These are phyloP conservation scores for Gracilaria domingensis DNA, from an alignment of 23 red algal species.

Conservation along the genomic window DNA sequence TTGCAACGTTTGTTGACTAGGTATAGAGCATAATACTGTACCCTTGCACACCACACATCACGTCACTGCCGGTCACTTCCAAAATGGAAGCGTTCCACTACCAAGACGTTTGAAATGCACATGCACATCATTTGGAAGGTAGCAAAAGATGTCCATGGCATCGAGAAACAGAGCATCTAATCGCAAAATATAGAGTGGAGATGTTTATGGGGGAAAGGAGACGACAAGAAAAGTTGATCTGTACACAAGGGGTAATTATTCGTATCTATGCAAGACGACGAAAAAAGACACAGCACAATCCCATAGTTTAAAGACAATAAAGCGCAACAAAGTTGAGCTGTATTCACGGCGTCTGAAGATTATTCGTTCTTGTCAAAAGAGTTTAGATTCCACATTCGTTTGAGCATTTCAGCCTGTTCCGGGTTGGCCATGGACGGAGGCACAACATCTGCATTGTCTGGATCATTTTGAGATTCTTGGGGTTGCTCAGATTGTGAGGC, in stretches of 20 bases:
- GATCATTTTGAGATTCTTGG: not conserved
- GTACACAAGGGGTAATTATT: slow-evolving; percentile 24
- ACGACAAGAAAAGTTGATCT: not conserved
- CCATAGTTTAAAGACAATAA: not conserved
- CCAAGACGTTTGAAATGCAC: not conserved
- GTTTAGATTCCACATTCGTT: slow-evolving; percentile 71
- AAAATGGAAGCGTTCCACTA: not conserved
- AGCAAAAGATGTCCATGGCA: not conserved
- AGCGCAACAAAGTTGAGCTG: not conserved
- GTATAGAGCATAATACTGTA: too few species aligned
- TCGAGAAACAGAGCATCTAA: not conserved
- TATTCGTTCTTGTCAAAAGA: slow-evolving; percentile 43
- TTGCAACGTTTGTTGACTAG: not conserved
- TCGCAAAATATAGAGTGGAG: not conserved
- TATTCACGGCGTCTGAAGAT: not conserved
- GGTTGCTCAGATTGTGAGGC: not conserved
- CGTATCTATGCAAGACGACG: slow-evolving; percentile 26
- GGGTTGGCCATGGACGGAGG: slow-evolving; percentile 7
- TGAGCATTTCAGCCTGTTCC: slow-evolving; percentile 66
- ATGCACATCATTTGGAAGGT: too few species aligned
- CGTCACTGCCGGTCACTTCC: not conserved
- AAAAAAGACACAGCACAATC: slow-evolving; percentile 29
- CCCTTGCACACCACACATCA: not conserved
- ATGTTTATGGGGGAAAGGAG: not conserved
- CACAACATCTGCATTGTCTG: not conserved